These are phyloP conservation scores for Fonsecaea nubica DNA, from an alignment of 2,329 filamentous ascomycete species.

Conservation along the genomic window DNA sequence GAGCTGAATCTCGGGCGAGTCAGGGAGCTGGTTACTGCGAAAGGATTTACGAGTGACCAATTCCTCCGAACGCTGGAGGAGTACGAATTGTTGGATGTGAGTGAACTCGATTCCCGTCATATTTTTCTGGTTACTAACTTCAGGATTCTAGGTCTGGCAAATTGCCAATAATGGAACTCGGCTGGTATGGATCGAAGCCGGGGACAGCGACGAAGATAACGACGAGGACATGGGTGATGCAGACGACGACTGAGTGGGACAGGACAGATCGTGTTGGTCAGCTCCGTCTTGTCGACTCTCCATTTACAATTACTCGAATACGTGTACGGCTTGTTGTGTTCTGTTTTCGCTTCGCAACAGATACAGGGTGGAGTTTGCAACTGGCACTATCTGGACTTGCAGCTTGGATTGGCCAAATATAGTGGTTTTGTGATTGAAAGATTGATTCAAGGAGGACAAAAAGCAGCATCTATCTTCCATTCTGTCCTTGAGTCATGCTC, in stretches of 20 bases:
- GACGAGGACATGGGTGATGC: slow-evolving; percentile 35
- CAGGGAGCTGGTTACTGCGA: slow-evolving; percentile 88
- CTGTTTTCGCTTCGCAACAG: not conserved
- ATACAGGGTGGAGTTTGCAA: not conserved
- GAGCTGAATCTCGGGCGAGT: slow-evolving; percentile 89
- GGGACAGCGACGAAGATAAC: slow-evolving; percentile 56
- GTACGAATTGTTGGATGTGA: slow-evolving; percentile 87
- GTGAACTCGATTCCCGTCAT: slow-evolving; percentile 50
- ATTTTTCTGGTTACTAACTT: slow-evolving; percentile 2
- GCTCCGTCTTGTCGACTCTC: not conserved
- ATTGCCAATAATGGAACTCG: slow-evolving; percentile 72
- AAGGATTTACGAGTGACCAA: slow-evolving; percentile 96
- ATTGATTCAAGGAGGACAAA: too few relatives aligned
- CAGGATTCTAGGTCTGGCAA: slow-evolving; percentile 73
- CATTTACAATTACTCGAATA: too few relatives aligned
- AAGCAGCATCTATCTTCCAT: too few relatives aligned
- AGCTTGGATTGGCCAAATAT: too few relatives aligned
- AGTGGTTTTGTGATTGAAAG: too few relatives aligned
- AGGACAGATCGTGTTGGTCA: not conserved
- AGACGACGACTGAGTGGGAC: slow-evolving; percentile 24
- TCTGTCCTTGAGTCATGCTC: too few relatives aligned
- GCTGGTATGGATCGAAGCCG: slow-evolving; percentile 71
- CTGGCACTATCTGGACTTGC: too few relatives aligned
- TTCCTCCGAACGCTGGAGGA: slow-evolving; percentile 85
- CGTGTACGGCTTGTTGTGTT: not conserved